Evolutionary conservation across 1,284 basidiomycete genomes (phyloP).

Genomic region (Puccinia novopanici): DNA sequence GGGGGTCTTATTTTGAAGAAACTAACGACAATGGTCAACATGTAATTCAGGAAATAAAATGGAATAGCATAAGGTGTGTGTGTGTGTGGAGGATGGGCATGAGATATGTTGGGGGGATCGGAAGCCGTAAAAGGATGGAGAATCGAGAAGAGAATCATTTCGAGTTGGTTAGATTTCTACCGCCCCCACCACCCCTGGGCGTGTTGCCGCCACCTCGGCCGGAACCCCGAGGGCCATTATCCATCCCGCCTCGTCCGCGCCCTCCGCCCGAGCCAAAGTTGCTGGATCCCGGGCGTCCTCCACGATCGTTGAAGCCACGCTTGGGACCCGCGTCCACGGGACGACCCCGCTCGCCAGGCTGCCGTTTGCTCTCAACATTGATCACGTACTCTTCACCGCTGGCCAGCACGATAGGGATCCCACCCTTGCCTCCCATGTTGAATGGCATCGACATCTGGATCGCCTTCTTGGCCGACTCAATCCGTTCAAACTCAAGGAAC

Average conservation of each 20-base stretch:
- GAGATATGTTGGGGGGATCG: not conserved
- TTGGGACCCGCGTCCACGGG: constrained; percentile 44
- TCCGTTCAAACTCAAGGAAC: constrained; percentile 80
- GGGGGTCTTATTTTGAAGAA: not conserved
- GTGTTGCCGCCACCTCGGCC: constrained; percentile 51
- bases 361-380: constrained; percentile 48
- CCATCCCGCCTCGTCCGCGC: constrained; percentile 43
- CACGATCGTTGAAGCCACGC: constrained; percentile 52
- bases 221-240: constrained; percentile 48
- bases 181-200: constrained; percentile 21
- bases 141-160: not conserved
- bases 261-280: constrained; percentile 51
- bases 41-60: constrained; percentile 4
- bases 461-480: constrained; percentile 81
- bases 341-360: constrained; percentile 48
- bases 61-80: constrained; percentile 7
- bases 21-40: constrained; percentile 18
- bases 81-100: not conserved
- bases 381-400: constrained; percentile 55
- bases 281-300: constrained; percentile 59
- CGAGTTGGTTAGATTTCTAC: constrained; percentile 4
- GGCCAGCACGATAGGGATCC: constrained; percentile 70
- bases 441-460: constrained; percentile 72
- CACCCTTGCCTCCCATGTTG: constrained; percentile 78
- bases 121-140: not conserved